Conservation (phyloP, 2,329 filamentous ascomycete species). For the Colletotrichum tamarilloi region DNA sequence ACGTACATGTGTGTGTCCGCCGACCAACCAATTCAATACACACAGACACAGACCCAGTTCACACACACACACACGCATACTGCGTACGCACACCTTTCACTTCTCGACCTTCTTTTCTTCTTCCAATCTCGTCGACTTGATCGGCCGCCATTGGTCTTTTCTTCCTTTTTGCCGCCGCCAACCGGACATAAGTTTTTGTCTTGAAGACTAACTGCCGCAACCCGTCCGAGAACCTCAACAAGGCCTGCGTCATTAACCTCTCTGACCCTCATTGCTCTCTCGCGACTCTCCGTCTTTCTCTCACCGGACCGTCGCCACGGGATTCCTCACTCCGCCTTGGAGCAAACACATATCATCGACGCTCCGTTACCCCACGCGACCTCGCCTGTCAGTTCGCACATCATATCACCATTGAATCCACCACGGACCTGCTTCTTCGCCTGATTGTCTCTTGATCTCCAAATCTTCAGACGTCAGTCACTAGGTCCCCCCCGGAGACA, state of each 20-base stretch:
- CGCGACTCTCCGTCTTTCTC: neutral
- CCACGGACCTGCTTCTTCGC: constrained; percentile 27
- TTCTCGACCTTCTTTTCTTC: constrained; percentile 33
- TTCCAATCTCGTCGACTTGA: neutral
- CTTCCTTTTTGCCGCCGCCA: constrained; percentile 21
- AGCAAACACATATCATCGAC: constrained; percentile 19
- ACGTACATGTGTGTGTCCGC: neutral
- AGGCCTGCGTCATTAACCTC: neutral
- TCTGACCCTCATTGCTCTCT: neutral
- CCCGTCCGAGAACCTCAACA: neutral
- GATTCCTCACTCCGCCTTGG: neutral
- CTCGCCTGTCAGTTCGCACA: constrained; percentile 35
- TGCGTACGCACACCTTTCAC: neutral
- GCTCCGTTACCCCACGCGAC: constrained; percentile 20
- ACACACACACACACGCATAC: neutral
- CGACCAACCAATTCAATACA: neutral
- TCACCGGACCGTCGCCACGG: constrained; percentile 1
- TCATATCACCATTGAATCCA: constrained; percentile 23
- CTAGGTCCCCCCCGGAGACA: constrained; percentile 27
- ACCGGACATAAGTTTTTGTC: constrained; percentile 1
- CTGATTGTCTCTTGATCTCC: constrained; percentile 41
- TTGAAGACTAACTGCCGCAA: constrained; percentile 26
- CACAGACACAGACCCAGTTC: neutral
- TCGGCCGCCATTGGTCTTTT: neutral
- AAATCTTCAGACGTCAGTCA: constrained; percentile 34